Percentiles rank a stretch among this genome's conserved stretches.
Conservation (phyloP, 2,329 filamentous ascomycete genomes). For the Alternaria sp. region DNA sequence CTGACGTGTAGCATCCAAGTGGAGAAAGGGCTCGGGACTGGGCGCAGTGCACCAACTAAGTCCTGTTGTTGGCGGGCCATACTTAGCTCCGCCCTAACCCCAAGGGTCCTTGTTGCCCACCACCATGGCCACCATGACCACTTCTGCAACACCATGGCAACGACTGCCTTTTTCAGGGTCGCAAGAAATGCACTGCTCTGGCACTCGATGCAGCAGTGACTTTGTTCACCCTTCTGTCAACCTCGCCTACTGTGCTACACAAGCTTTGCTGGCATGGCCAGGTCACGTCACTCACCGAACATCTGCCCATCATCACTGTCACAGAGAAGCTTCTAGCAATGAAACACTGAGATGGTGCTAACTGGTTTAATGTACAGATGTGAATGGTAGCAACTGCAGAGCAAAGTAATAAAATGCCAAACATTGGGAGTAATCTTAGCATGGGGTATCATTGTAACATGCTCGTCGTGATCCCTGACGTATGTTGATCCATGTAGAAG, state of each 20-base stretch:
- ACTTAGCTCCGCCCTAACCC: conserved; percentile 6
- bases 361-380: conserved; percentile 15
- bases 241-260: conserved; percentile 9
- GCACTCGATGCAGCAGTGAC: not conserved
- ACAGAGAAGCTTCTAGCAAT: conserved; percentile 7
- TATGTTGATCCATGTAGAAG: conserved; percentile 23
- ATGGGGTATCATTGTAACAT: conserved; percentile 26
- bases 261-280: conserved; percentile 22
- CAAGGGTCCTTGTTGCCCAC: conserved; percentile 12
- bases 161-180: not conserved
- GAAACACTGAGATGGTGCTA: conserved; percentile 8
- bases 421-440: conserved; percentile 20
- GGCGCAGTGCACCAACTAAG: conserved; percentile 1
- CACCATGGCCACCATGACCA: conserved; percentile 2
- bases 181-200: not conserved
- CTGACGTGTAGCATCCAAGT: conserved; percentile 32
- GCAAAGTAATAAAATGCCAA: conserved; percentile 11
- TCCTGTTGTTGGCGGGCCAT: conserved; percentile 8
- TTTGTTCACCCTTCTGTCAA: not conserved
- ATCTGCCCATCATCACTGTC: not conserved
- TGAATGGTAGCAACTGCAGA: conserved; percentile 10
- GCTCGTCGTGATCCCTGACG: conserved; percentile 21
- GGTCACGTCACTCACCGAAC: conserved; percentile 10
- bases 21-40: conserved; percentile 20
- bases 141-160: conserved; percentile 12